Evolutionary conservation across 495 filamentous ascomycete genomes (phyloP), one percentile per base, ranked within the genome.

Genomic region (Annulohypoxylon maeteangense): DNA sequence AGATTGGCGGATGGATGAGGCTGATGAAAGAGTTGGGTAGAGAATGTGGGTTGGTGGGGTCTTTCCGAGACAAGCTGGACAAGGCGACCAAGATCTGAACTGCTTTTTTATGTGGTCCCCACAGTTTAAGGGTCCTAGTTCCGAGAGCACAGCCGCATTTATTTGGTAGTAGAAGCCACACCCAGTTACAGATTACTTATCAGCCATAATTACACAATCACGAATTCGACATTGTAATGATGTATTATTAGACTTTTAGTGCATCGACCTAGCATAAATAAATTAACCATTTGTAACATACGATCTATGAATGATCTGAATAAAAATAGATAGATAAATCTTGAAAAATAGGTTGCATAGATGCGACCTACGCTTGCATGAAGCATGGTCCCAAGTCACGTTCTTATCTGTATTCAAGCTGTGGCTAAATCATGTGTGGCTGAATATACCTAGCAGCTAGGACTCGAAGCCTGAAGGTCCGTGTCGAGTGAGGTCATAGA

Each of bases 11-110:
- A 62, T 16, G 51, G 65, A 62, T 73, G 70, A 65, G 65, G 63
- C 60, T 73, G 70, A 69, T 57, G 50, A 25, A 42, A 59, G 48
- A 62, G 70, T 72, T 68, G 32, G 70, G 70, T 65, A 60, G 48
- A 45, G 36, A 72, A 72, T 29, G 62, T 62, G 70, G 70, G 50
- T 2, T 69, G 56, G 70, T 73, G 70, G 70, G 70, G 70, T 62
- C 55, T 51, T 7, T 51, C 20, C 45, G 25, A 25, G 36, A 40
- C 36, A 44, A 44, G 3, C 40, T 18, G 16, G 55, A 57, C 50
- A 34, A 63, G 62, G 63, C 68, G 55, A 53, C 62, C 58, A 72
- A 67, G 65, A 53, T 60, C 55, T 53, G 32, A 53, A 59, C 59
- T 59, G 54, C 64, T 32, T 66, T 66, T 66, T 66, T 58, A 58